Percentiles rank a stretch among this genome's conserved stretches.
Evolutionary conservation across 2,329 filamentous ascomycete genomes (phyloP).

Genomic region (Phialemonium atrogriseum): DNA sequence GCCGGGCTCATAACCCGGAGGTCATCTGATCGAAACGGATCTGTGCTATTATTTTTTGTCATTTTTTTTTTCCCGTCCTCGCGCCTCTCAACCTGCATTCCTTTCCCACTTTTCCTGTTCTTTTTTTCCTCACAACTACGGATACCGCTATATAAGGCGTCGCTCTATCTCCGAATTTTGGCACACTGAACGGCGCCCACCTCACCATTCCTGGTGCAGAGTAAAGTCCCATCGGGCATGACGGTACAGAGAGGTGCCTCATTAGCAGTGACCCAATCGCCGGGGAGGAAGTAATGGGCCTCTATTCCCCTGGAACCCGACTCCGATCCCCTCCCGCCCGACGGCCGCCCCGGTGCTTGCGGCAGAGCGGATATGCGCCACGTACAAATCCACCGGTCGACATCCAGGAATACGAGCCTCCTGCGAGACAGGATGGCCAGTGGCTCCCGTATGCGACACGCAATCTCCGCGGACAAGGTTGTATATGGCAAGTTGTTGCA

Average conservation of each 20-base stretch:
- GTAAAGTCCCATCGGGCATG: background rate
- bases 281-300: background rate
- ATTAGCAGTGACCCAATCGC: background rate
- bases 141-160: too few relatives aligned
- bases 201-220: background rate
- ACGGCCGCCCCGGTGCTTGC: background rate
- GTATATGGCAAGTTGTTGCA: background rate
- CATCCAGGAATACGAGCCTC: background rate
- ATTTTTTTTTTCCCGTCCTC: too few relatives aligned
- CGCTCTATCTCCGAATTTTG: background rate
- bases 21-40: too few relatives aligned
- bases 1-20: too few relatives aligned
- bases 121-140: too few relatives aligned
- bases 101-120: too few relatives aligned
- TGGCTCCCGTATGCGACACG: background rate
- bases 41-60: too few relatives aligned
- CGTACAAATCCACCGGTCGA: background rate
- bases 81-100: too few relatives aligned
- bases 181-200: background rate
- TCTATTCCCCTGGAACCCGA: background rate
- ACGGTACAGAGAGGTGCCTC: background rate
- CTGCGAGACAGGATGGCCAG: background rate
- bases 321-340: background rate
- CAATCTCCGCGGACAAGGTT: background rate
- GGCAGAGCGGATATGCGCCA: background rate